These are phyloP conservation scores for Aspergillus transmontanensis DNA, from an alignment of 2,329 filamentous ascomycete species.

Conservation along the genomic window DNA sequence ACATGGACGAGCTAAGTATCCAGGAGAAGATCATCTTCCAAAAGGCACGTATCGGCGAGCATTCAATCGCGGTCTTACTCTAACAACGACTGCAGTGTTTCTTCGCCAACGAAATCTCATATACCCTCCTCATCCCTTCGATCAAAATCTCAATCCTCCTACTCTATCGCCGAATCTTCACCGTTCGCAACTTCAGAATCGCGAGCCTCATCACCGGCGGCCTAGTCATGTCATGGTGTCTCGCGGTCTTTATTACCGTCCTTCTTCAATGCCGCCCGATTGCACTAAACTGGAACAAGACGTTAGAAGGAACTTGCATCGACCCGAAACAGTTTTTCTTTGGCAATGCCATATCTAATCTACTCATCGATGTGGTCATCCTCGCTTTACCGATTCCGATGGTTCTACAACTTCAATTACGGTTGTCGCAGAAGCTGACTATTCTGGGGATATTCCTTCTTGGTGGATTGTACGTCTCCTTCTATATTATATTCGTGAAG, in stretches of 20 bases:
- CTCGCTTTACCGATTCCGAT: slow-evolving; percentile 2
- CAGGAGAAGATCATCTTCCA: slow-evolving; percentile 1
- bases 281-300: slow-evolving; percentile 7
- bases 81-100: slow-evolving; percentile 1
- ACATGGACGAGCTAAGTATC: neutral
- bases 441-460: slow-evolving; percentile 5
- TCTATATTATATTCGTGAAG: neutral
- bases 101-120: slow-evolving; percentile 7
- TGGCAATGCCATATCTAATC: slow-evolving; percentile 1
- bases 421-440: neutral
- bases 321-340: slow-evolving; percentile 2
- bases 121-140: slow-evolving; percentile 1
- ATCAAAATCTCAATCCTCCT: slow-evolving; percentile 9
- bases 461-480: neutral
- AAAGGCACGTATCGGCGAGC: neutral
- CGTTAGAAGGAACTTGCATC: neutral
- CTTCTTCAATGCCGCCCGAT: slow-evolving; percentile 3
- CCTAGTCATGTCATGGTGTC: neutral
- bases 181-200: neutral
- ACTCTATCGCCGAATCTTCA: slow-evolving; percentile 6
- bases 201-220: neutral
- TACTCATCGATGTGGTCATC: neutral
- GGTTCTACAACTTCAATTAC: slow-evolving; percentile 1
- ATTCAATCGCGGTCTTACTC: neutral
- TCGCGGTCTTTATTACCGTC: slow-evolving; percentile 4